Conservation (phyloP, 192 early-diverging fungal species). For the Coemansia guatemalensis region DNA sequence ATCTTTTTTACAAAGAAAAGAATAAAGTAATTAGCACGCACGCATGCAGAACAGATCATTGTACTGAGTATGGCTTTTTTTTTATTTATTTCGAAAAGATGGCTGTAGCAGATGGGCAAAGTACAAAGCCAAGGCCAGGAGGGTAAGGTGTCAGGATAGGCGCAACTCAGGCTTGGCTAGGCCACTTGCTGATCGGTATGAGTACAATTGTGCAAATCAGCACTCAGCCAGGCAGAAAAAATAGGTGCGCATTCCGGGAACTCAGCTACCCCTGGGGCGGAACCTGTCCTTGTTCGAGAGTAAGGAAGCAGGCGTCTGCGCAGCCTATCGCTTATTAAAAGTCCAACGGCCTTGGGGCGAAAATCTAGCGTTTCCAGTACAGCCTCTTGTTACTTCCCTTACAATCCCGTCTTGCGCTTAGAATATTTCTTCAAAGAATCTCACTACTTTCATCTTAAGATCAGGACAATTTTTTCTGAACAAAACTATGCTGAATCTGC, state of each 20-base stretch:
- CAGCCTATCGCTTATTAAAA: neutral
- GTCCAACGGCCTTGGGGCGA: neutral
- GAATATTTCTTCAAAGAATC: no score
- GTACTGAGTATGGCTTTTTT: neutral
- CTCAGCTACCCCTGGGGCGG: neutral
- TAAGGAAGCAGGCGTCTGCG: neutral
- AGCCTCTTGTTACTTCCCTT: neutral
- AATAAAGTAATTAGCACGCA: neutral
- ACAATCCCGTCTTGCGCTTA: neutral
- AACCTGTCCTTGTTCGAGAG: neutral
- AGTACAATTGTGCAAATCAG: neutral
- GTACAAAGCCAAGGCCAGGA: neutral
- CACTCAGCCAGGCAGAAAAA: neutral
- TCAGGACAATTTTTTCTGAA: no score
- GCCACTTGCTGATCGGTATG: neutral
- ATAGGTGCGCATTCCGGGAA: neutral
- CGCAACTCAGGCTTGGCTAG: neutral
- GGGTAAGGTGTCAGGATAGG: no score
- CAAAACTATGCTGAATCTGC: neutral
- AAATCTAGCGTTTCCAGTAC: neutral
- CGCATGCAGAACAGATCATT: neutral
- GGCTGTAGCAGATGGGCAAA: neutral
- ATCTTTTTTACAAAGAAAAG: neutral
- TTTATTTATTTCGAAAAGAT: neutral
- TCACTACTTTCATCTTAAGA: no score